Percentiles rank a stretch among this genome's conserved stretches.
phyloP scores from a whole-genome alignment of 2,329 filamentous ascomycete species.

The Calycina herbarum region DNA sequence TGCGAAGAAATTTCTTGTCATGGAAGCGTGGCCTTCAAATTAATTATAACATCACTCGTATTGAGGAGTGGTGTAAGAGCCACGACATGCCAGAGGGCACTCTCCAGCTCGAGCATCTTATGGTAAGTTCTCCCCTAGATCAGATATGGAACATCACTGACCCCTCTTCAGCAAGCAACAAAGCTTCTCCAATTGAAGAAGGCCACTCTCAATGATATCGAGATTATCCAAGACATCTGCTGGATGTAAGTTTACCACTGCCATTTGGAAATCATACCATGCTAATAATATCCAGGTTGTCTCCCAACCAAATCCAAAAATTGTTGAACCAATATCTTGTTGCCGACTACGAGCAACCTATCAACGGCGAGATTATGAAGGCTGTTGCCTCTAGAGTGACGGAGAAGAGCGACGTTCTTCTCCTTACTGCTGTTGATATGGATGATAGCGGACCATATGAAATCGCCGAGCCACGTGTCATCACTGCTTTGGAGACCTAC shows the following conservation, averaged over 20 bases:
- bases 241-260: constrained; percentile 81
- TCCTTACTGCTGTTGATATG: constrained; percentile 95
- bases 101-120: constrained; percentile 93
- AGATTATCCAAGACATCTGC: constrained; percentile 99
- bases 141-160: constrained; percentile 19
- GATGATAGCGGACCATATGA: constrained; percentile 98
- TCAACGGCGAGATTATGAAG: constrained; percentile 99
- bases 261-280: not conserved
- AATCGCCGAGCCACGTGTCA: constrained; percentile 93
- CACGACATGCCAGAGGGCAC: constrained; percentile 99
- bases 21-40: constrained; percentile 99
- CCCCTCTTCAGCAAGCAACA: constrained; percentile 74
- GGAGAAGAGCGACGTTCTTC: constrained; percentile 95
- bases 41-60: constrained; percentile 99
- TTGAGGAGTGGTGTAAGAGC: constrained; percentile 99
- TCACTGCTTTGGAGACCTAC: constrained; percentile 96
- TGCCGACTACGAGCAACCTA: constrained; percentile 97
- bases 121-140: constrained; percentile 57
- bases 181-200: constrained; percentile 99
- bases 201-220: constrained; percentile 96
- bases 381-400: constrained; percentile 95
- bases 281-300: constrained; percentile 62
- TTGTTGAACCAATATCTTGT: constrained; percentile 97
- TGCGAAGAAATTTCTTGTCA: constrained; percentile 96
- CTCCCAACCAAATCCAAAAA: constrained; percentile 98